These are phyloP conservation scores for Phytophthora megakarya DNA, from an alignment of 352 stramenopile species.

Conservation along the genomic window DNA sequence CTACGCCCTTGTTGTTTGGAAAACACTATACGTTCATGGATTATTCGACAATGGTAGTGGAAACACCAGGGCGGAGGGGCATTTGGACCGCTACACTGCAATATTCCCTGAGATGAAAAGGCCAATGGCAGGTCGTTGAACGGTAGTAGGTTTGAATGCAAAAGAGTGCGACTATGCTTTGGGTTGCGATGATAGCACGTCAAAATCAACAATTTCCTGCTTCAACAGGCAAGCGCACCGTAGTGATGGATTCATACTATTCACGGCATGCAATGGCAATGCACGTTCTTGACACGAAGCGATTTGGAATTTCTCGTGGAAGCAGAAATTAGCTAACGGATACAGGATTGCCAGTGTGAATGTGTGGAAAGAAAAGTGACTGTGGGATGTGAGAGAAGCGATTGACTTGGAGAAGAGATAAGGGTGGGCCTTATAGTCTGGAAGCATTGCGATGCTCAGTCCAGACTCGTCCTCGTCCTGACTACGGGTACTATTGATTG, in stretches of 20 bases:
- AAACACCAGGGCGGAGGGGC: neutral
- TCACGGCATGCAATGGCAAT: neutral
- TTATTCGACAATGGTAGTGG: conserved; percentile 6
- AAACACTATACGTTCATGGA: neutral
- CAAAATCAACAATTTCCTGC: neutral
- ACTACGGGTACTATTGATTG: no score
- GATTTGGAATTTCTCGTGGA: no score
- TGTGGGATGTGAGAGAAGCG: no score
- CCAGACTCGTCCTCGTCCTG: no score
- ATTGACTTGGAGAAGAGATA: no score
- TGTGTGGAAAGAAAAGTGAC: no score
- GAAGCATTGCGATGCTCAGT: no score
- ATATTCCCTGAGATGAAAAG: neutral
- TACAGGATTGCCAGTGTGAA: no score
- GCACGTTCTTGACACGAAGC: conserved; percentile 1
- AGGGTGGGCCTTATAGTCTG: no score
- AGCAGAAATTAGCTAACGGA: no score
- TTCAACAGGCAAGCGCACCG: neutral
- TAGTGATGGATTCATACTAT: conserved; percentile 4
- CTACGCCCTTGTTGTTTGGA: neutral
- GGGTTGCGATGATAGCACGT: neutral
- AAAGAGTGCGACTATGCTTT: conserved; percentile 2
- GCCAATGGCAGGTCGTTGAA: neutral
- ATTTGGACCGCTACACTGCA: conserved; percentile 1
- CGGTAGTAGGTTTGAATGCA: neutral